Base-by-base conservation (phyloP, 768 basidiomycete species). In the Sarcodon sp. region DNA sequence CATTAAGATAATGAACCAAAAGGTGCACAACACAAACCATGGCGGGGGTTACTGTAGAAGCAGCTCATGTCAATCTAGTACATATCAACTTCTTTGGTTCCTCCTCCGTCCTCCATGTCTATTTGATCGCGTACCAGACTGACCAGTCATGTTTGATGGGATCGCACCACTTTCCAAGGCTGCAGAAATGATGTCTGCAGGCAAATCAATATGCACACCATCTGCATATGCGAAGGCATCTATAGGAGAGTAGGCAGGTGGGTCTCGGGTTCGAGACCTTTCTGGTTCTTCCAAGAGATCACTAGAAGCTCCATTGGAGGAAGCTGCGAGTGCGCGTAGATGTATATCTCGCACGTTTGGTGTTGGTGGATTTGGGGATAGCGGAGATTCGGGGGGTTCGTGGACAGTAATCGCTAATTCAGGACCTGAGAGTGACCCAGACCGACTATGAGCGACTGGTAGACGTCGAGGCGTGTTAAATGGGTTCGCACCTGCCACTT, bases 141-240 rank as follows among this genome's bases (percentile, higher is more conserved):
- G 21, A 27, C 21, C 21, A 27, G 21, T 27, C 21, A 27, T 27
- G 50, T 69, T 74, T 7, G 71, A 55, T n/a, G 86, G 83, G 33
- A 86, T 66, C 12, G 75, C 62, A 39, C 69, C 72, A 7, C 83
- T 83, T 64, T 91, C 92, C 55, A 96, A 65, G 7, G 91, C 89
- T 43, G 88, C 87, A 18, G 87, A 76, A 55, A 96, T 91, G 49
- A 94, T 76, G 55, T 96, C 92, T 33, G 91, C 88, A 21, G 92
- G 92, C 33, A 96, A 69, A 64, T 96, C 89, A 44, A 93, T 81
- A 46, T 87, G 87, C n/a, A 94, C 87, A 32, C 91, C 92, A 37
- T 89, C 90, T 46, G 80, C 70, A 57, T 89, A 88, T 21, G 79
- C 74, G 55, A 71, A 85, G n/a, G 87, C 80, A 59, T 90, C 87